These are phyloP conservation scores for Myxozyma kluyveri DNA, from an alignment of 805 yeast genomes.

Conservation along the genomic window DNA sequence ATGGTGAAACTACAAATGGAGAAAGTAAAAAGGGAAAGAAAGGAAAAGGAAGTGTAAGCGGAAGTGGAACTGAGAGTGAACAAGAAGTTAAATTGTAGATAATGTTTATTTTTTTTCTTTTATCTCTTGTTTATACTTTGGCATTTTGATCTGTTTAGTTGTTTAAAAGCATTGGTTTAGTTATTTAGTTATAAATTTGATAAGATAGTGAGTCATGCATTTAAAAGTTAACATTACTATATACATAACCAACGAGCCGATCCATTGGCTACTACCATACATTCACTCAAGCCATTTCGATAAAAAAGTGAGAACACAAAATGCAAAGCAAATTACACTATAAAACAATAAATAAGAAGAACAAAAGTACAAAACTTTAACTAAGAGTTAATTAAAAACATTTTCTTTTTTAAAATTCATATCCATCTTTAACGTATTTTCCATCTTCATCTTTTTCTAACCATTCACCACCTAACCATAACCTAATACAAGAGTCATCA, in stretches of 20 bases:
- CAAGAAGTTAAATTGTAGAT: neutral
- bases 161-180: no score
- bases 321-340: neutral
- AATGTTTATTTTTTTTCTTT: no score
- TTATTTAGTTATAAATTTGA: no score
- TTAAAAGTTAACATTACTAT: no score
- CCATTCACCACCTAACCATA: constrained; percentile 33
- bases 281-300: no score
- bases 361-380: neutral
- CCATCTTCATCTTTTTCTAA: constrained; percentile 25
- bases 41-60: neutral
- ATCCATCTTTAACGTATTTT: constrained; percentile 15
- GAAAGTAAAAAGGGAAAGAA: neutral
- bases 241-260: no score
- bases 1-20: constrained; percentile 8
- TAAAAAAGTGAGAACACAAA: no score
- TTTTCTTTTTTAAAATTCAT: constrained; percentile 8
- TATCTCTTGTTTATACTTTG: no score
- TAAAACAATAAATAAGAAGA: neutral
- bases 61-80: neutral
- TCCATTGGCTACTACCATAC: no score
- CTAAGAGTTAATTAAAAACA: neutral
- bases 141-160: no score
- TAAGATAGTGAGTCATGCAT: no score
- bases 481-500: constrained; percentile 30